phyloP scores from a whole-genome alignment of 148 eudicot genomes.

The Cornus suecica region DNA sequence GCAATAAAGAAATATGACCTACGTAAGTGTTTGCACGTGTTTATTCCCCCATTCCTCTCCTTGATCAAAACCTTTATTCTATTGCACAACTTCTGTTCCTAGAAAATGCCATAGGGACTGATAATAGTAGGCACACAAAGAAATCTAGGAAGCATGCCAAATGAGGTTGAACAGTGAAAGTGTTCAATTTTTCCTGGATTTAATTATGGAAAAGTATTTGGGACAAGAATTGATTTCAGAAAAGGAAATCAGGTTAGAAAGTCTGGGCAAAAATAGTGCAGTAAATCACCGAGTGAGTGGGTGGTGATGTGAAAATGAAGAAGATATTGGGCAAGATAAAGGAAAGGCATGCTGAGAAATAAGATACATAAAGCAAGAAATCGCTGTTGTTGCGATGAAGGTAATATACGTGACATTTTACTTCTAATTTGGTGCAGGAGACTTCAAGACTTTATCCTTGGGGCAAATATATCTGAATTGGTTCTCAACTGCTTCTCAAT shows the following conservation, averaged over 20 bases:
- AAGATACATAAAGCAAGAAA: neutral
- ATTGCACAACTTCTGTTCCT: neutral
- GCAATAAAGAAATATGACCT: neutral
- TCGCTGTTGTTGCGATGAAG: neutral
- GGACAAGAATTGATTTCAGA: neutral
- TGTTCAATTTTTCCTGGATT: neutral
- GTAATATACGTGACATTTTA: neutral
- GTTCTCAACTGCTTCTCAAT: neutral
- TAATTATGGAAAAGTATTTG: neutral
- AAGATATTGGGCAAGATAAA: neutral
- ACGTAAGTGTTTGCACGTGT: neutral
- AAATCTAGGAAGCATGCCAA: neutral
- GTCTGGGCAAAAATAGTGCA: neutral
- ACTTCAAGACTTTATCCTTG: neutral
- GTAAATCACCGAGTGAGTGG: neutral
- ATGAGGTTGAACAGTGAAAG: neutral
- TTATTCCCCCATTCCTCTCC: neutral
- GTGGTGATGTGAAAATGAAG: neutral
- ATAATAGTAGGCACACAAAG: neutral
- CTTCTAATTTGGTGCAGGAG: neutral
- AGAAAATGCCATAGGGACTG: neutral
- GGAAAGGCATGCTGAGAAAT: neutral
- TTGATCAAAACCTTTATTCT: neutral
- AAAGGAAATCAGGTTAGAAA: neutral
- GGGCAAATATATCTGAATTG: neutral